phyloP scores from a whole-genome alignment of 805 yeast species.

The Kazachstania bromeliacearum region DNA sequence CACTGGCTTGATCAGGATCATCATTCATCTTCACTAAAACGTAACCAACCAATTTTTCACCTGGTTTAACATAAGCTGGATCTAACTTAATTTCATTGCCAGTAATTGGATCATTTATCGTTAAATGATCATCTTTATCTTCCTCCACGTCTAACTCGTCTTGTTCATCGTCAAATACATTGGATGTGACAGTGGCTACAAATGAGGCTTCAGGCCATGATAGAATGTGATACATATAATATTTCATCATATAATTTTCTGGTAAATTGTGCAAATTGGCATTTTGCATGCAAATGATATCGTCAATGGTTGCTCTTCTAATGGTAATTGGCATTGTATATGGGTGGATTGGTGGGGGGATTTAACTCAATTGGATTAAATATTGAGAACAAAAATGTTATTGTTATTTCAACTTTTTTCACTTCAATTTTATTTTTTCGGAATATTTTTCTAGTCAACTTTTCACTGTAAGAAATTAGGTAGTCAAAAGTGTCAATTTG shows the following conservation, averaged over 20 bases:
- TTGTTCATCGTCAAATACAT: conserved; percentile 15
- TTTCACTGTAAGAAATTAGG: no score
- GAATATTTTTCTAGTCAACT: no score
- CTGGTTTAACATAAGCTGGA: conserved; percentile 50
- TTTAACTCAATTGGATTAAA: no score
- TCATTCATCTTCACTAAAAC: conserved; percentile 96
- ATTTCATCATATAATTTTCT: conserved; percentile 86
- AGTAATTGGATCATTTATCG: conserved; percentile 15
- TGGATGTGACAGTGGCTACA: conserved; percentile 70
- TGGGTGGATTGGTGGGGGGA: neutral
- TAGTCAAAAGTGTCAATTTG: no score
- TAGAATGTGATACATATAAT: conserved; percentile 84
- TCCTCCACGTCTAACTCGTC: conserved; percentile 16
- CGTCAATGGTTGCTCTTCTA: conserved; percentile 77
- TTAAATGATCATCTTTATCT: conserved; percentile 8
- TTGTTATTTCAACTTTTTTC: no score
- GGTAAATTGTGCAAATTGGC: conserved; percentile 88
- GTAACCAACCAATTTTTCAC: conserved; percentile 88
- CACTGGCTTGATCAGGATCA: conserved; percentile 67
- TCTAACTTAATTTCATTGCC: conserved; percentile 39
- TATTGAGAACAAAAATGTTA: no score
- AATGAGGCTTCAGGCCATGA: conserved; percentile 98
- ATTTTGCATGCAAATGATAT: conserved; percentile 91
- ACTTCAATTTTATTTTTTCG: no score
- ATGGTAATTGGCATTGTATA: conserved; percentile 68